Conservation (phyloP, 2,329 filamentous ascomycete species). For the Fusarium avenaceum region DNA sequence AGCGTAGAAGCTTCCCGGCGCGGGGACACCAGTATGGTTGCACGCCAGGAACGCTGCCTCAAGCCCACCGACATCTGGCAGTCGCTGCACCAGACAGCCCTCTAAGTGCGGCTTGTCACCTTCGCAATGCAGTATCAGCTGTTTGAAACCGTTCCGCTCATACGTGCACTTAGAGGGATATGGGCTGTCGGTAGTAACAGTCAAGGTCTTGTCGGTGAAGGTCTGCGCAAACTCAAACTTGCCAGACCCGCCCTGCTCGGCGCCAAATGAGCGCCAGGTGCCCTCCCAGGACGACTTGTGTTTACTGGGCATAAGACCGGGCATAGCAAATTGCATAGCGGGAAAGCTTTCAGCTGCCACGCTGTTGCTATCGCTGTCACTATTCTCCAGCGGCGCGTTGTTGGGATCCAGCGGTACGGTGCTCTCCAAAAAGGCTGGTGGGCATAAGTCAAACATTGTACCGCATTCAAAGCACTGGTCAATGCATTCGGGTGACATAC, state of each 20-base stretch:
- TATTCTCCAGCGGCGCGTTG: background rate
- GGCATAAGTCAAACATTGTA: background rate
- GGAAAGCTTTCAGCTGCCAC: background rate
- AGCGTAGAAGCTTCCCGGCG: conserved; percentile 2
- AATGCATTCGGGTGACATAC: background rate
- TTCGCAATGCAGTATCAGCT: background rate
- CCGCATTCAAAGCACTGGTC: conserved; percentile 8
- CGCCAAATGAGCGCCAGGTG: conserved; percentile 14
- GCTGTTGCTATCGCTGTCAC: background rate
- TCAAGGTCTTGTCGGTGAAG: background rate
- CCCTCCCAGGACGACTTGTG: background rate
- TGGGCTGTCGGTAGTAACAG: conserved; percentile 9
- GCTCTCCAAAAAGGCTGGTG: background rate
- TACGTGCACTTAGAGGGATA: conserved; percentile 2
- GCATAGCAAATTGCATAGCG: background rate
- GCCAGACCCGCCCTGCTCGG: conserved; percentile 4
- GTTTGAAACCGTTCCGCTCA: background rate
- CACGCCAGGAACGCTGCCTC: conserved; percentile 6
- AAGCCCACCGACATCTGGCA: background rate
- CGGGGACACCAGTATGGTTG: background rate
- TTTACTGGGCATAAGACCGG: background rate
- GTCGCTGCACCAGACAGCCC: conserved; percentile 4
- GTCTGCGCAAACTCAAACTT: conserved; percentile 13
- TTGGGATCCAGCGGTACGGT: background rate
- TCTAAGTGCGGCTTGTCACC: background rate